Percentiles rank a stretch among this genome's conserved stretches.
These are phyloP conservation scores for Colletotrichum lupini DNA, from an alignment of 2,329 filamentous ascomycete species.

Conservation along the genomic window DNA sequence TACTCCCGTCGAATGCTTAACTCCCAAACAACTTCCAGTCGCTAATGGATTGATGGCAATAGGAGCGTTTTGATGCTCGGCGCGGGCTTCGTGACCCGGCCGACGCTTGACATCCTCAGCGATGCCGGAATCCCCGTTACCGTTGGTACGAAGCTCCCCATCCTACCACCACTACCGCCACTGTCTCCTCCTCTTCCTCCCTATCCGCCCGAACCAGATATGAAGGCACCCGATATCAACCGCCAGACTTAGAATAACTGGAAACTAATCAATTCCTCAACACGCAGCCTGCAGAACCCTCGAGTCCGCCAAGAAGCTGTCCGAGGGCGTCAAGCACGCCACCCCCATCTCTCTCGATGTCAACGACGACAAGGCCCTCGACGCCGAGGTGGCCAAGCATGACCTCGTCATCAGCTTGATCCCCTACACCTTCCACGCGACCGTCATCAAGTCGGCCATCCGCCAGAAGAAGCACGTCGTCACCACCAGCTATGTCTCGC, in stretches of 20 bases:
- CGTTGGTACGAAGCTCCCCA: constrained; percentile 63
- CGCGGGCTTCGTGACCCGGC: constrained; percentile 69
- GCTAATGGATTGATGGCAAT: not conserved
- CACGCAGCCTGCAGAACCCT: constrained; percentile 82
- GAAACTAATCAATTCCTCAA: not conserved
- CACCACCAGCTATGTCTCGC: constrained; percentile 93
- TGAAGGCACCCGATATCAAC: not conserved
- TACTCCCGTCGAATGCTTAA: not conserved
- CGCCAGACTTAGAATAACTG: not conserved
- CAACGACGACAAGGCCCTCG: constrained; percentile 78
- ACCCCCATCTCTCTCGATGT: constrained; percentile 87
- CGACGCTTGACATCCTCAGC: constrained; percentile 72
- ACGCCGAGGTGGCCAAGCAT: constrained; percentile 82
- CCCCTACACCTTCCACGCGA: constrained; percentile 89
- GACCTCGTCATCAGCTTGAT: constrained; percentile 86
- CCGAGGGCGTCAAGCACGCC: constrained; percentile 77
- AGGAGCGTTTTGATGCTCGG: constrained; percentile 56
- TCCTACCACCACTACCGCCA: not conserved
- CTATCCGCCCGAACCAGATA: not conserved
- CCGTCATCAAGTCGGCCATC: constrained; percentile 94
- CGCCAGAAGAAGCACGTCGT: constrained; percentile 95
- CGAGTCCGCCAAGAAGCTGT: constrained; percentile 79
- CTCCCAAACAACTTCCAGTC: not conserved
- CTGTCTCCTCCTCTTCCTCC: not conserved
- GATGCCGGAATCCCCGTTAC: constrained; percentile 71